Conservation (phyloP, 495 filamentous ascomycete species). For the Aspergillus conjunctus region DNA sequence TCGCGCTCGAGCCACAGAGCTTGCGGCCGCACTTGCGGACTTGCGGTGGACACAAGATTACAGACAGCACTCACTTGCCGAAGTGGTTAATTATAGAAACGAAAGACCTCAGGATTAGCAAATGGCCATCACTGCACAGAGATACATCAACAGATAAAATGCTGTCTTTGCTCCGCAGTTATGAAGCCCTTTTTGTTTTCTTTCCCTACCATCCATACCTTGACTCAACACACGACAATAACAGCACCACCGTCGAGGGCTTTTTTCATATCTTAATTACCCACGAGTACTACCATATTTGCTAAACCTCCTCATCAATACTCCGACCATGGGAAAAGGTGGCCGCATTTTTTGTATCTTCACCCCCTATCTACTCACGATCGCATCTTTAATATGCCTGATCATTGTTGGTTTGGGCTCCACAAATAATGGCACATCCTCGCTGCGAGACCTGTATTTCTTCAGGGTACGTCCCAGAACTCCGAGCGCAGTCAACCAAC, state of each 20-base stretch:
- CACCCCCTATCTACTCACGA: constrained; percentile 73
- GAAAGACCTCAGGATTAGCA: not conserved
- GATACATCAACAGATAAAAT: constrained; percentile 3
- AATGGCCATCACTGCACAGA: not conserved
- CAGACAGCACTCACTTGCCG: not conserved
- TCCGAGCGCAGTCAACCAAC: not conserved
- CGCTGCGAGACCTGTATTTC: constrained; percentile 63
- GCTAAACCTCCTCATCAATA: constrained; percentile 19
- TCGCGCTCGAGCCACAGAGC: constrained; percentile 14
- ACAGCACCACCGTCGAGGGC: not conserved
- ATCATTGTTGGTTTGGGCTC: constrained; percentile 73
- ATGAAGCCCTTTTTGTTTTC: not conserved
- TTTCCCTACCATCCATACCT: not conserved
- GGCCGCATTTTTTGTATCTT: constrained; percentile 81
- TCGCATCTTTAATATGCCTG: constrained; percentile 71
- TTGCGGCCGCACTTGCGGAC: not conserved
- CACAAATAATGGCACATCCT: constrained; percentile 59
- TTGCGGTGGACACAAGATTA: constrained; percentile 9
- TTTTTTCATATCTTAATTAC: not conserved
- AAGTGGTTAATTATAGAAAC: constrained; percentile 6
- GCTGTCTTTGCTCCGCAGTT: not conserved
- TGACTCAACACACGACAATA: not conserved
- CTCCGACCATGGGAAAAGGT: constrained; percentile 62
- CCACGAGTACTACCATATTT: too few species aligned
- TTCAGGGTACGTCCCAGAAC: constrained; percentile 58